Evolutionary conservation across 805 yeast genomes (phyloP).

Genomic region (Teunomyces atbi): DNA sequence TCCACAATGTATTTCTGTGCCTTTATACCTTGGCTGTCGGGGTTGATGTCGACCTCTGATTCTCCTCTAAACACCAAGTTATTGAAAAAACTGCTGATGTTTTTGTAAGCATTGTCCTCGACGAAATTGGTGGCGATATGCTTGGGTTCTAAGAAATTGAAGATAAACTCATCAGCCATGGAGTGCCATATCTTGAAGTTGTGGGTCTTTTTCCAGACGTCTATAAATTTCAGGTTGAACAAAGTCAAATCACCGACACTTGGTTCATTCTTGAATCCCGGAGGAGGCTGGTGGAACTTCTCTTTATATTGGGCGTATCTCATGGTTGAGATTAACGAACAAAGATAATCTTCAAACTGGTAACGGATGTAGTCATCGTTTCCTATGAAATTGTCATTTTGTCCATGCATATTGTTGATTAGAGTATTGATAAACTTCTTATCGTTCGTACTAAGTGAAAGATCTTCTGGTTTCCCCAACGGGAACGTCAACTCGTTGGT

Average conservation of each 20-base stretch:
- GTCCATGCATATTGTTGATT: slow-evolving; percentile 46
- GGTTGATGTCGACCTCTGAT: background rate
- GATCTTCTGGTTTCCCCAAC: slow-evolving; percentile 29
- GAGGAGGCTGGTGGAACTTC: slow-evolving; percentile 37
- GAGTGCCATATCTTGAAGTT: slow-evolving; percentile 41
- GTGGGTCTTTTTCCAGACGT: slow-evolving; percentile 31
- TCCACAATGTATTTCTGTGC: slow-evolving; percentile 12
- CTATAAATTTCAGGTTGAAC: slow-evolving; percentile 34
- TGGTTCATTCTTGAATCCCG: slow-evolving; percentile 31
- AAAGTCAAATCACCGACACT: slow-evolving; percentile 25
- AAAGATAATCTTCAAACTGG: slow-evolving; percentile 86
- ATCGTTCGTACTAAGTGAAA: slow-evolving; percentile 48
- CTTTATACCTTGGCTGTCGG: slow-evolving; percentile 5
- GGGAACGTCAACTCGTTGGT: slow-evolving; percentile 45
- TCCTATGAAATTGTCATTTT: slow-evolving; percentile 35
- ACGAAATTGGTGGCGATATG: slow-evolving; percentile 30
- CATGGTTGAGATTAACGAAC: slow-evolving; percentile 68
- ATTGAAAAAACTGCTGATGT: slow-evolving; percentile 25
- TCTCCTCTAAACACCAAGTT: slow-evolving; percentile 13
- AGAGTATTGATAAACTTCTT: slow-evolving; percentile 71
- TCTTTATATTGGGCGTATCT: slow-evolving; percentile 63
- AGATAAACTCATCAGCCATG: slow-evolving; percentile 43
- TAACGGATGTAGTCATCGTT: slow-evolving; percentile 82
- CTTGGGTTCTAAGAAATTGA: slow-evolving; percentile 41
- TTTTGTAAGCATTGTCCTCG: slow-evolving; percentile 12